These are phyloP conservation scores for Pyrenophora graminea DNA, from an alignment of 2,329 filamentous ascomycete genomes.

Conservation along the genomic window DNA sequence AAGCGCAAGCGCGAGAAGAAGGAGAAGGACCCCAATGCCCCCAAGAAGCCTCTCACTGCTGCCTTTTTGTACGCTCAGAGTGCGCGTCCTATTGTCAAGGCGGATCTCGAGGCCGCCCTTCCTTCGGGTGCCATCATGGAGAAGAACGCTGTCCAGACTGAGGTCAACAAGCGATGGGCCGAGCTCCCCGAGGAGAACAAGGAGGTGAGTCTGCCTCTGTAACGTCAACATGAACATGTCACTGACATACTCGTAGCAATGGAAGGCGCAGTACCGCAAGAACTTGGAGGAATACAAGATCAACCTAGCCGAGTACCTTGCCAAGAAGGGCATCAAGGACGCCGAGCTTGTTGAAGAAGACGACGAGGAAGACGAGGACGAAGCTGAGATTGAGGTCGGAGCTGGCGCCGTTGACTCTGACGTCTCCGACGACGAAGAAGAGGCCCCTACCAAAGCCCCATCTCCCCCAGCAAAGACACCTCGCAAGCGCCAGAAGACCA, in stretches of 20 bases:
- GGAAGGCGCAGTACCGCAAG: slow-evolving; percentile 56
- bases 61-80: slow-evolving; percentile 95
- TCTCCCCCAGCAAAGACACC: slow-evolving; percentile 44
- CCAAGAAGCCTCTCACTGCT: slow-evolving; percentile 89
- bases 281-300: slow-evolving; percentile 60
- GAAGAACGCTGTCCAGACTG: slow-evolving; percentile 85
- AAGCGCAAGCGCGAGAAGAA: slow-evolving; percentile 88
- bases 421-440: slow-evolving; percentile 43
- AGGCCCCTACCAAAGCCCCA: slow-evolving; percentile 40
- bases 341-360: slow-evolving; percentile 52
- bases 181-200: slow-evolving; percentile 77
- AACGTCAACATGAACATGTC: not conserved
- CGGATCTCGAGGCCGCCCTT: slow-evolving; percentile 56
- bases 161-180: slow-evolving; percentile 85
- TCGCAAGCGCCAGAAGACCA: slow-evolving; percentile 47
- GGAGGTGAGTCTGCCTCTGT: slow-evolving; percentile 52
- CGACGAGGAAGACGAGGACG: slow-evolving; percentile 28
- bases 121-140: slow-evolving; percentile 70
- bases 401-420: slow-evolving; percentile 48
- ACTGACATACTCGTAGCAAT: slow-evolving; percentile 29
- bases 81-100: slow-evolving; percentile 79
- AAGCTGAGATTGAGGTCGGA: slow-evolving; percentile 40
- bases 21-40: slow-evolving; percentile 79
- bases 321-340: slow-evolving; percentile 45
- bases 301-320: slow-evolving; percentile 61